Conservation (phyloP, 345 rosid genomes). For the Mangifera indica region DNA sequence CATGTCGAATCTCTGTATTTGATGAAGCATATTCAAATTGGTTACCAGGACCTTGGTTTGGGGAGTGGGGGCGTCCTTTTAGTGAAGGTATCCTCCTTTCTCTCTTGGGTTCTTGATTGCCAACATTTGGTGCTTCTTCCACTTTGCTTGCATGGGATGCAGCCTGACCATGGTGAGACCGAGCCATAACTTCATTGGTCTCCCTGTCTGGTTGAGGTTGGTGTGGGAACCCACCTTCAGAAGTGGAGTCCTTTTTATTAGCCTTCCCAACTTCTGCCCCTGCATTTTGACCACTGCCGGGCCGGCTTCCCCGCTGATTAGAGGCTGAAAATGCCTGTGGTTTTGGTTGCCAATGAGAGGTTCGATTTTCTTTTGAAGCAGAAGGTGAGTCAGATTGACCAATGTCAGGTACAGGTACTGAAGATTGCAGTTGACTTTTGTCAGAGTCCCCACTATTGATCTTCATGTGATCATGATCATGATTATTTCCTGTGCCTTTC, state of each 20-base stretch:
- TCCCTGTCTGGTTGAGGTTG: conserved; percentile 31
- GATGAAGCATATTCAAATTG: conserved; percentile 28
- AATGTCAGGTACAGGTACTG: conserved; percentile 39
- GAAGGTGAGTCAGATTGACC: conserved; percentile 38
- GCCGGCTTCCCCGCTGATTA: conserved; percentile 42
- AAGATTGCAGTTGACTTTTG: conserved; percentile 36
- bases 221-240: conserved; percentile 23
- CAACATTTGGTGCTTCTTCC: conserved; percentile 35
- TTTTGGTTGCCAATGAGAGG: conserved; percentile 79
- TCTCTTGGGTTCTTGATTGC: conserved; percentile 46
- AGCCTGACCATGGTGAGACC: conserved; percentile 23
- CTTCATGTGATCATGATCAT: conserved; percentile 55
- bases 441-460: conserved; percentile 39
- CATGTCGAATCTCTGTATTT: conserved; percentile 42
- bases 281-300: conserved; percentile 37
- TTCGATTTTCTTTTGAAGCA: conserved; percentile 58
- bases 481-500: conserved; percentile 42
- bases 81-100: conserved; percentile 42
- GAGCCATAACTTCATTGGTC: conserved; percentile 20
- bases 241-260: conserved; percentile 43
- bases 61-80: conserved; percentile 39
- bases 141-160: conserved; percentile 24
- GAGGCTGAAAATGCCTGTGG: conserved; percentile 38
- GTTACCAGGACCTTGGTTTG: conserved; percentile 35
- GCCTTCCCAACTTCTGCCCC: conserved; percentile 38